Evolutionary conservation across 2,329 filamentous ascomycete genomes (phyloP).

Genomic region (Colletotrichum theobromicola): DNA sequence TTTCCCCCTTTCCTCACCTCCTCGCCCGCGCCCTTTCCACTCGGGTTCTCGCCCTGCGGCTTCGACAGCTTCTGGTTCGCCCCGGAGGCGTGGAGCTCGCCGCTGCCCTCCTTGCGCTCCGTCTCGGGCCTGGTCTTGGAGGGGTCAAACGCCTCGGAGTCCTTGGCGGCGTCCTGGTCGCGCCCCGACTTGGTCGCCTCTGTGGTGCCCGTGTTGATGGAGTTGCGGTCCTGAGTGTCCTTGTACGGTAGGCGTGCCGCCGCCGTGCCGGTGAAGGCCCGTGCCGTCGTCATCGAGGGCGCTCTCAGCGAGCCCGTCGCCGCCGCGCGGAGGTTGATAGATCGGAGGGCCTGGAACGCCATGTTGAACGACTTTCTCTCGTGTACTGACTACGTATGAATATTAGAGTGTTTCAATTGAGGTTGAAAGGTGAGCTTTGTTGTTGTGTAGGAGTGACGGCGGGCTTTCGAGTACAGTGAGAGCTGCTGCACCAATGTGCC

Average conservation of each 20-base stretch:
- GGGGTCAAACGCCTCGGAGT: slow-evolving; percentile 71
- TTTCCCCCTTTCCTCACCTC: slow-evolving; percentile 39
- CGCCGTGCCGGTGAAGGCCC: slow-evolving; percentile 38
- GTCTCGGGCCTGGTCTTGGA: slow-evolving; percentile 70
- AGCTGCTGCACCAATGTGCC: background rate
- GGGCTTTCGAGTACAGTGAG: background rate
- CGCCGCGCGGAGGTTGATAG: background rate
- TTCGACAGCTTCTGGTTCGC: slow-evolving; percentile 50
- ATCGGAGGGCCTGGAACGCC: slow-evolving; percentile 4
- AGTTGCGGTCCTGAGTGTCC: slow-evolving; percentile 61
- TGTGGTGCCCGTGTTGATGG: slow-evolving; percentile 66
- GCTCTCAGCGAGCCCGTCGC: background rate
- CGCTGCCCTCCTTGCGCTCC: slow-evolving; percentile 48
- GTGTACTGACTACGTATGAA: background rate
- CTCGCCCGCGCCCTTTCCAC: slow-evolving; percentile 34
- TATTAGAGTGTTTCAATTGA: background rate
- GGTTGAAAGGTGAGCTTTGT: no score
- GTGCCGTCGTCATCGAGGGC: slow-evolving; percentile 22
- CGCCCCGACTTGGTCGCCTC: slow-evolving; percentile 74
- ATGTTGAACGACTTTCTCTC: background rate
- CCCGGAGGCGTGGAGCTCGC: slow-evolving; percentile 46
- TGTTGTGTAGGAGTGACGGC: background rate
- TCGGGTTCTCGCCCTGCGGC: slow-evolving; percentile 39
- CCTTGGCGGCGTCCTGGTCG: slow-evolving; percentile 61
- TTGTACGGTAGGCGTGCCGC: slow-evolving; percentile 46